Evolutionary conservation across 192 early-diverging fungal genomes (phyloP).

Genomic region (Entomortierella lignicola): DNA sequence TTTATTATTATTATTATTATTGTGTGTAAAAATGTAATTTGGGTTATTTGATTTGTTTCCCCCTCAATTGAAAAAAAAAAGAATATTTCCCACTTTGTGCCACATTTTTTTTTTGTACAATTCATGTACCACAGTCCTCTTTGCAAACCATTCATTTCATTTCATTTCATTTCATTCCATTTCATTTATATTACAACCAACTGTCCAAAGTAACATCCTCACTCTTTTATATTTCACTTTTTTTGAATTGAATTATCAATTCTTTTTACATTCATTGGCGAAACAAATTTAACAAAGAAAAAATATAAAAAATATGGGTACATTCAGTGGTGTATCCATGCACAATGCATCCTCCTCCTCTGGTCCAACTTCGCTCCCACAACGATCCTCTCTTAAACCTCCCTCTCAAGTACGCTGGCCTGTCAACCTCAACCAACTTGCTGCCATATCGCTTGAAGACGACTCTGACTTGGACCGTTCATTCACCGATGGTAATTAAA

Average conservation of each 20-base stretch:
- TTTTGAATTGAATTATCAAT: not conserved
- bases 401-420: slow-evolving; percentile 43
- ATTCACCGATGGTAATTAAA: slow-evolving; percentile 31
- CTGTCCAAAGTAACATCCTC: not conserved
- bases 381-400: slow-evolving; percentile 33
- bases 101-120: too few relatives aligned
- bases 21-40: too few relatives aligned
- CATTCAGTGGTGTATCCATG: slow-evolving; percentile 1
- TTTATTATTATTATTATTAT: too few relatives aligned
- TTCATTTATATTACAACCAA: not conserved
- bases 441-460: slow-evolving; percentile 47
- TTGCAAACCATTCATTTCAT: too few relatives aligned
- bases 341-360: not conserved
- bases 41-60: too few relatives aligned
- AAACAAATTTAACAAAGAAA: too few relatives aligned
- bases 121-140: too few relatives aligned
- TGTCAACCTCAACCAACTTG: slow-evolving; percentile 51
- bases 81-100: not conserved
- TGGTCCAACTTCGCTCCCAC: slow-evolving; percentile 7
- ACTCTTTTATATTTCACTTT: not conserved
- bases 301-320: slow-evolving; percentile 3
- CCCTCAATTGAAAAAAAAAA: not conserved
- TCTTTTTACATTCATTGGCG: too few relatives aligned
- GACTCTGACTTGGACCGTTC: slow-evolving; percentile 54
- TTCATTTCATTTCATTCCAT: not conserved